Conservation (phyloP, 1,284 basidiomycete species). For the Mycena sp. region DNA sequence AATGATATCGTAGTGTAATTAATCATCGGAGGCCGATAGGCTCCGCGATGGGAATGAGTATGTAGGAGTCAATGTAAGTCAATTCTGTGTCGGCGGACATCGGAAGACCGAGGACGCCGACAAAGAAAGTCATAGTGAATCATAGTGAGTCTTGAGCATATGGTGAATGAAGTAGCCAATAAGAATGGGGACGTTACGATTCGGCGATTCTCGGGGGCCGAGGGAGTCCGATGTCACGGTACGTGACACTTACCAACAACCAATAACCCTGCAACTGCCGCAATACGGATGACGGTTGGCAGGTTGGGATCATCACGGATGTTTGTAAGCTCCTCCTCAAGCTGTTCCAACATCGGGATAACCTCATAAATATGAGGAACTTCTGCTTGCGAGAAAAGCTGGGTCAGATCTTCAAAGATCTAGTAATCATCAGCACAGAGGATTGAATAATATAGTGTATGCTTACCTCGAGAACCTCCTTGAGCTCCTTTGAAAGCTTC, state of each 20-base stretch:
- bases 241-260: constrained; percentile 30
- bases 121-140: too few species aligned
- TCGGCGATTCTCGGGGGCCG: too few species aligned
- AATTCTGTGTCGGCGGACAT: too few species aligned
- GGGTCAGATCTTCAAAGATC: constrained; percentile 13
- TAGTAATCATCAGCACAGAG: not conserved
- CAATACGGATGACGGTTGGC: constrained; percentile 28
- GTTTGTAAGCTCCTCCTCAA: constrained; percentile 26
- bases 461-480: not conserved
- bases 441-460: not conserved
- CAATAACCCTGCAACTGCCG: constrained; percentile 17
- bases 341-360: constrained; percentile 32
- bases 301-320: constrained; percentile 9
- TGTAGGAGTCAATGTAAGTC: too few species aligned
- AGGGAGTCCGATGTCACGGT: too few species aligned
- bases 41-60: too few species aligned
- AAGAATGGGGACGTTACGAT: too few species aligned
- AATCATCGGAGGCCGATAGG: too few species aligned
- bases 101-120: too few species aligned
- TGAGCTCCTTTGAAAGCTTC: constrained; percentile 24
- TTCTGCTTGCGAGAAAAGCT: constrained; percentile 31
- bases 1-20: too few species aligned
- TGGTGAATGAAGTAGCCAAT: too few species aligned
- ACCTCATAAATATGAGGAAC: constrained; percentile 35
- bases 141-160: too few species aligned